These are phyloP conservation scores for Rubroboletus satanas DNA, from an alignment of 768 basidiomycete species.

Conservation along the genomic window DNA sequence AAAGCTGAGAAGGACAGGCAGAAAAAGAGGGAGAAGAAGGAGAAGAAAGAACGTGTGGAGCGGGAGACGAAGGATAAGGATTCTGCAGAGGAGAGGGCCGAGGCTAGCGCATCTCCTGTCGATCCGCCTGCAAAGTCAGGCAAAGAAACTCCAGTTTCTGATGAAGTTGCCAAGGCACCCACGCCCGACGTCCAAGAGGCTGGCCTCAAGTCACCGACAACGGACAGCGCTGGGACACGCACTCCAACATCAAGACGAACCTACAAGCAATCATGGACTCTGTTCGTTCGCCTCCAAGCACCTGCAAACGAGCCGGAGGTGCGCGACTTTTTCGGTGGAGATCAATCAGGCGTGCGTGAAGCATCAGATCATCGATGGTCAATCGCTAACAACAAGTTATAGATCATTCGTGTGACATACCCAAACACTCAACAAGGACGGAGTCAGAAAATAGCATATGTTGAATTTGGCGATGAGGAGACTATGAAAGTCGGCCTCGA, in stretches of 20 bases:
- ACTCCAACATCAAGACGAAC: slow-evolving; percentile 68
- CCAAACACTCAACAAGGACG: slow-evolving; percentile 49
- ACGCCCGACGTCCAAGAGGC: slow-evolving; percentile 25
- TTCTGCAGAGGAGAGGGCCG: slow-evolving; percentile 32
- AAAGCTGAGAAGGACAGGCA: slow-evolving; percentile 54
- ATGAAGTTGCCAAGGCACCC: slow-evolving; percentile 22
- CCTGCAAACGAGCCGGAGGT: slow-evolving; percentile 60
- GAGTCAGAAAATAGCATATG: slow-evolving; percentile 63
- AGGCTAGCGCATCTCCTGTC: slow-evolving; percentile 27
- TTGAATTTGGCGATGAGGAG: slow-evolving; percentile 89
- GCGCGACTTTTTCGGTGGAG: slow-evolving; percentile 72
- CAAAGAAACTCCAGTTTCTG: slow-evolving; percentile 37
- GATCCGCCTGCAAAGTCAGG: slow-evolving; percentile 34
- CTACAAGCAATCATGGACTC: slow-evolving; percentile 75
- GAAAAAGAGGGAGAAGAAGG: slow-evolving; percentile 62
- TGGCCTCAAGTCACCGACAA: slow-evolving; percentile 52
- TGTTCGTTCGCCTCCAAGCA: slow-evolving; percentile 68
- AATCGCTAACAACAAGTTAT: background rate
- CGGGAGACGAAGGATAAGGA: slow-evolving; percentile 39
- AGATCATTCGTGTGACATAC: slow-evolving; percentile 70
- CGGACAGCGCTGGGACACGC: slow-evolving; percentile 58
- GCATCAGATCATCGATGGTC: background rate
- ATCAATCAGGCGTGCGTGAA: slow-evolving; percentile 57
- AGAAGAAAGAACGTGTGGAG: slow-evolving; percentile 51
- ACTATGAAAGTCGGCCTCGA: slow-evolving; percentile 76